Evolutionary conservation across 495 filamentous ascomycete species (phyloP).

Genomic region (Margaritispora aquatica): DNA sequence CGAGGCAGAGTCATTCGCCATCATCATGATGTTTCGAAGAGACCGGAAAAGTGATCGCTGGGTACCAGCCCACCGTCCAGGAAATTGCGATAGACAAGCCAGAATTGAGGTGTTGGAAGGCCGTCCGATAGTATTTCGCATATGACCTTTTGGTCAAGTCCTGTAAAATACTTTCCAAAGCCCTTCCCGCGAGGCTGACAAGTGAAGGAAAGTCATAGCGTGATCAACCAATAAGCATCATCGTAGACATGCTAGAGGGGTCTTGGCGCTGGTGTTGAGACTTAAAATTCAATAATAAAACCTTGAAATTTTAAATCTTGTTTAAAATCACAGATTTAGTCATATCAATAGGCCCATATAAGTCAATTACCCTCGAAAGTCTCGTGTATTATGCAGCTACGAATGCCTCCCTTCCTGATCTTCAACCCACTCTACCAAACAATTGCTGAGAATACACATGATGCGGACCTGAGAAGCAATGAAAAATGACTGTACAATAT

Average conservation of each 20-base stretch:
- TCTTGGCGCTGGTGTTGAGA: no score
- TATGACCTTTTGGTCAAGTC: not conserved
- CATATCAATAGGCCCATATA: no score
- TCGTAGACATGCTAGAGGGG: no score
- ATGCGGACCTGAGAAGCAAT: slow-evolving; percentile 5
- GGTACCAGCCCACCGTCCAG: slow-evolving; percentile 24
- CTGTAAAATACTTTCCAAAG: slow-evolving; percentile 16
- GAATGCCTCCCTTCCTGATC: slow-evolving; percentile 9
- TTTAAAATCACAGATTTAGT: no score
- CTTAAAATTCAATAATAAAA: no score
- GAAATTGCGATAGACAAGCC: slow-evolving; percentile 6
- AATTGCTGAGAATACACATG: slow-evolving; percentile 20
- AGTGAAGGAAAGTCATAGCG: slow-evolving; percentile 7
- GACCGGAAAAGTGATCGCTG: slow-evolving; percentile 11
- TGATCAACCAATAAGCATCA: no score
- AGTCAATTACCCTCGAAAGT: slow-evolving; percentile 2
- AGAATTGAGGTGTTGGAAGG: slow-evolving; percentile 2
- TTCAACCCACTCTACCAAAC: slow-evolving; percentile 1
- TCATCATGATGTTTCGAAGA: slow-evolving; percentile 13
- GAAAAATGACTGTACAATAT: slow-evolving; percentile 13
- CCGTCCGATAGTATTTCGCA: not conserved
- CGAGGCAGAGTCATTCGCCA: slow-evolving; percentile 13
- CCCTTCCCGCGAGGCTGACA: slow-evolving; percentile 16
- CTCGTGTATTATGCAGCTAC: slow-evolving; percentile 21
- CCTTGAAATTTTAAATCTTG: no score